phyloP scores from a whole-genome alignment of 371 early-diverging fungal species.

The Actinomucor elegans region DNA sequence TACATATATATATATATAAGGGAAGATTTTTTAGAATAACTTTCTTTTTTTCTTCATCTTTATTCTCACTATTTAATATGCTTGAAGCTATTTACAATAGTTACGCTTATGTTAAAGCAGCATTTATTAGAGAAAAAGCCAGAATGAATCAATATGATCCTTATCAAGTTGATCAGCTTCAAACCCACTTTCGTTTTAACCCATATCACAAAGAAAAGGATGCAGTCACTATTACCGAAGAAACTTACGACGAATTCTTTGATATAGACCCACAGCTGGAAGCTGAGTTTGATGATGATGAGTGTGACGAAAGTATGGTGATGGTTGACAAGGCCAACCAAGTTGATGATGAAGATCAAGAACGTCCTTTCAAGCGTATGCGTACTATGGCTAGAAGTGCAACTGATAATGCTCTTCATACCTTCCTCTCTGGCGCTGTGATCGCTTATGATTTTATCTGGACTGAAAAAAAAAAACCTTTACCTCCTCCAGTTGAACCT shows the following conservation, averaged over 20 bases:
- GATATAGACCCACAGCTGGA: not conserved
- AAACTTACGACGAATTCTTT: not conserved
- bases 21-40: not conserved
- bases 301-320: not conserved
- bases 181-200: not conserved
- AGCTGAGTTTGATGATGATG: not conserved
- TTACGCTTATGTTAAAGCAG: not conserved
- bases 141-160: not conserved
- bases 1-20: not conserved
- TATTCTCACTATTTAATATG: not conserved
- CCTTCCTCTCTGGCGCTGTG: not conserved
- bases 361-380: not conserved
- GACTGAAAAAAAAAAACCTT: not conserved
- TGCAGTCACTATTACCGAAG: not conserved
- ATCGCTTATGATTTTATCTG: slow-evolving; percentile 1
- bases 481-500: not conserved
- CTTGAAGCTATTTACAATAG: not conserved
- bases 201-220: not conserved
- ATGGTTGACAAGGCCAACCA: not conserved
- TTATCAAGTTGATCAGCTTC: not conserved
- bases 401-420: not conserved
- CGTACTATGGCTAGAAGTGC: not conserved
- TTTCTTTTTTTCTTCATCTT: not conserved
- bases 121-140: not conserved
- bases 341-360: not conserved